Percentiles rank a stretch among this genome's conserved stretches.
Conservation (phyloP, 768 basidiomycete species). For the Exidia glandulosa region DNA sequence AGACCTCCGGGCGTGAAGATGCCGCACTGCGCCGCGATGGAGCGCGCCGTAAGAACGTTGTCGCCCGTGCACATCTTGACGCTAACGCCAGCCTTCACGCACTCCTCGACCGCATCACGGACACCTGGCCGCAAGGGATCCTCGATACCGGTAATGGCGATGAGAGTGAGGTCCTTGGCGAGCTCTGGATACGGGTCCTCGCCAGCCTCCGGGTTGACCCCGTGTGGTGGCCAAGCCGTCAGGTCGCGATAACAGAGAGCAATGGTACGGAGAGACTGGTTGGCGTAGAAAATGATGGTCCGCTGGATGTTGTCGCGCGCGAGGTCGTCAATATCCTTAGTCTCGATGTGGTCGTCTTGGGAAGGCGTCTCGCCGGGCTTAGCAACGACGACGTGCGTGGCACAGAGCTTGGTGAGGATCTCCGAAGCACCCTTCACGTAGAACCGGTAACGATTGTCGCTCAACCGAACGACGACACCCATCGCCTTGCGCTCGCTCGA, state of each 20-base stretch:
- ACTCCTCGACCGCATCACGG: constrained; percentile 76
- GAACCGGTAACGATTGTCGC: constrained; percentile 47
- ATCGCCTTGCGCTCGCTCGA: constrained; percentile 89
- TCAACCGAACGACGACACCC: constrained; percentile 71
- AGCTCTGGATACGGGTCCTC: constrained; percentile 61
- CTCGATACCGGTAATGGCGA: constrained; percentile 90
- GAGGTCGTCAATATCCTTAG: constrained; percentile 45
- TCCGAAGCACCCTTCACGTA: constrained; percentile 93
- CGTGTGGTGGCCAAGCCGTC: constrained; percentile 68
- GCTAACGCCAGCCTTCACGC: constrained; percentile 77
- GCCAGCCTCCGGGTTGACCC: constrained; percentile 26
- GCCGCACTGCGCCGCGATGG: constrained; percentile 91
- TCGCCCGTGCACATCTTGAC: constrained; percentile 99
- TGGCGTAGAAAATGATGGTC: constrained; percentile 97
- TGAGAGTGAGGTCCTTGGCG: constrained; percentile 63
- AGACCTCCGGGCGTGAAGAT: constrained; percentile 90
- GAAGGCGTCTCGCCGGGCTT: constrained; percentile 17
- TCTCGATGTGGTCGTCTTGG: constrained; percentile 15
- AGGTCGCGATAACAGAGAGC: constrained; percentile 91
- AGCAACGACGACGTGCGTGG: constrained; percentile 58
- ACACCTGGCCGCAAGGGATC: constrained; percentile 91
- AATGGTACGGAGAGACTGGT: constrained; percentile 89
- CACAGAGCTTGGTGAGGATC: constrained; percentile 73
- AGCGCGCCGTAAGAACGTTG: constrained; percentile 90
- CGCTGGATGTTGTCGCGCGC: constrained; percentile 75